phyloP scores from a whole-genome alignment of 495 filamentous ascomycete genomes.

The Xylaria venustula region DNA sequence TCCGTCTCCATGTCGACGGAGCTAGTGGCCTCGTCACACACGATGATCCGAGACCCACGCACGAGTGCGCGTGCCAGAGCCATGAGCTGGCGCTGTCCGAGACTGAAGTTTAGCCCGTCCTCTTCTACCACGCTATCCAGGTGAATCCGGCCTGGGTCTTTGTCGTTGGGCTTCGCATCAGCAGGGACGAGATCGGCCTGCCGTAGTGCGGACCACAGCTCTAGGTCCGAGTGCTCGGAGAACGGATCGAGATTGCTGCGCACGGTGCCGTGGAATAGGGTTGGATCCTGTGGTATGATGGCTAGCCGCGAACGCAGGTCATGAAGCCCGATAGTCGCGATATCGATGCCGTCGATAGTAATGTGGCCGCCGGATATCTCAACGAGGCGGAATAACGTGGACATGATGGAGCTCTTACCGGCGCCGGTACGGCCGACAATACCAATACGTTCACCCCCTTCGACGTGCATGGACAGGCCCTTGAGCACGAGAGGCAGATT shows the following conservation, averaged over 20 bases:
- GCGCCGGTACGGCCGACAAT: conserved; percentile 93
- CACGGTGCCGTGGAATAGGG: conserved; percentile 89
- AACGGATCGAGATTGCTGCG: conserved; percentile 92
- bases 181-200: conserved; percentile 71
- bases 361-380: conserved; percentile 84
- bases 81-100: conserved; percentile 96
- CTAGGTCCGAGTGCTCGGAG: conserved; percentile 79
- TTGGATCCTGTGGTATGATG: conserved; percentile 96
- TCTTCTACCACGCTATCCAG: conserved; percentile 87
- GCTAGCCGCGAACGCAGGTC: conserved; percentile 85
- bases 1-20: conserved; percentile 96
- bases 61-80: conserved; percentile 89
- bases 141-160: conserved; percentile 59
- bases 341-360: conserved; percentile 87
- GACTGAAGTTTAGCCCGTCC: conserved; percentile 91
- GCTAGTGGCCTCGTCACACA: conserved; percentile 93
- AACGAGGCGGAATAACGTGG: conserved; percentile 83
- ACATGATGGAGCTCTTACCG: conserved; percentile 94
- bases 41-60: conserved; percentile 81
- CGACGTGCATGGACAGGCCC: conserved; percentile 72
- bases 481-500: conserved; percentile 82
- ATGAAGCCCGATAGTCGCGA: conserved; percentile 76
- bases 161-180: conserved; percentile 40
- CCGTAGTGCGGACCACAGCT: conserved; percentile 83
- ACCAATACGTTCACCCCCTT: conserved; percentile 85